Conservation (phyloP, 495 filamentous ascomycete genomes). For the Penicillium roqueforti region DNA sequence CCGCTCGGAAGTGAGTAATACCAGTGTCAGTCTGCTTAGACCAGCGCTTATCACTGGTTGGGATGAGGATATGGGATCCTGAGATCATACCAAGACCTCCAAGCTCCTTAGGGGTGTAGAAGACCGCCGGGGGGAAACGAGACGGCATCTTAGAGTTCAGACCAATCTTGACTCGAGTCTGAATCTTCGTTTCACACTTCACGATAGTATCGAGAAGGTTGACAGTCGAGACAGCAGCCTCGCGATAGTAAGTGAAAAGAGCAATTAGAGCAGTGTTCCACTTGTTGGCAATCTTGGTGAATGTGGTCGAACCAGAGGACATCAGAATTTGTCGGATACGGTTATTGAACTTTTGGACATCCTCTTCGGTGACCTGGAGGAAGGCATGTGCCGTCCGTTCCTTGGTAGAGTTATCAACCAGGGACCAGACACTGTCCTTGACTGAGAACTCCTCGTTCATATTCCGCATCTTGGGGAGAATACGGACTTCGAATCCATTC, state of each 20-base stretch:
- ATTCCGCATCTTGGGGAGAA: slow-evolving; percentile 93
- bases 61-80: slow-evolving; percentile 96
- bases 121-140: slow-evolving; percentile 96
- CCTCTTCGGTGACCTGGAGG: slow-evolving; percentile 96
- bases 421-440: slow-evolving; percentile 96
- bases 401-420: slow-evolving; percentile 94
- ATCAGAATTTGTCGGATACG: slow-evolving; percentile 98
- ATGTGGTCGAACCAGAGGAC: slow-evolving; percentile 97
- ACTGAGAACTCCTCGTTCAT: slow-evolving; percentile 93
- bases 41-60: slow-evolving; percentile 96
- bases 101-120: slow-evolving; percentile 98
- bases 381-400: slow-evolving; percentile 98
- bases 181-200: slow-evolving; percentile 99
- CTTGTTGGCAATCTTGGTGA: slow-evolving; percentile 99
- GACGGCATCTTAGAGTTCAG: slow-evolving; percentile 99
- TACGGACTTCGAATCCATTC: slow-evolving; percentile 96
- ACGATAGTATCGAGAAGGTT: slow-evolving; percentile 96
- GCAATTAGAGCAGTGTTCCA: slow-evolving; percentile 99
- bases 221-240: slow-evolving; percentile 96
- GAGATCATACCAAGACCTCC: slow-evolving; percentile 99
- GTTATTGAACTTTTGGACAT: slow-evolving; percentile 99
- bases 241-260: slow-evolving; percentile 99
- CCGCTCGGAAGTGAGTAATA: slow-evolving; percentile 94
- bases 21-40: slow-evolving; percentile 96
- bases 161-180: slow-evolving; percentile 98